Percentiles rank a stretch among this genome's conserved stretches.
Evolutionary conservation across 2,329 filamentous ascomycete genomes (phyloP).

Genomic region (Colletotrichum shisoi): DNA sequence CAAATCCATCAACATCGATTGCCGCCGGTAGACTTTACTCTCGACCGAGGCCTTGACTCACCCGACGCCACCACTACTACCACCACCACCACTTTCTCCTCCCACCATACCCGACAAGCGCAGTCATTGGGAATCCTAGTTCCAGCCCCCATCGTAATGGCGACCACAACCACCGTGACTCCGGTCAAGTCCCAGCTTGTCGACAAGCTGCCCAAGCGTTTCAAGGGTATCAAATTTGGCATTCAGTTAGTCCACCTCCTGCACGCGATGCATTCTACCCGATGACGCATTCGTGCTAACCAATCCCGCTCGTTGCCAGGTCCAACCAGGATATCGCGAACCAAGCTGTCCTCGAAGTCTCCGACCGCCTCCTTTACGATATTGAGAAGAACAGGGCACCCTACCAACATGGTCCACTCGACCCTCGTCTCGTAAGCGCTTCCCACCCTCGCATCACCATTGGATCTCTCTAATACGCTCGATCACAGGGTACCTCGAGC

Average conservation of each 20-base stretch:
- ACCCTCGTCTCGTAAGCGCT: constrained; percentile 72
- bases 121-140: background rate
- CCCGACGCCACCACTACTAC: background rate
- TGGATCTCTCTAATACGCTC: background rate
- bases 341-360: constrained; percentile 92
- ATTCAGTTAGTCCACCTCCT: constrained; percentile 68
- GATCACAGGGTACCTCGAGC: constrained; percentile 76
- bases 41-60: constrained; percentile 27
- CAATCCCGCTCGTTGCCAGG: constrained; percentile 53
- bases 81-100: background rate
- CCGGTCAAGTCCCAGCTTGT: constrained; percentile 85
- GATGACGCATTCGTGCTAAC: background rate
- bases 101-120: background rate
- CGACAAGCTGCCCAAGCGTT: constrained; percentile 87
- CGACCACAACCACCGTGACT: constrained; percentile 43
- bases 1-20: constrained; percentile 25
- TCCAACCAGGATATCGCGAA: constrained; percentile 95
- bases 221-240: constrained; percentile 92
- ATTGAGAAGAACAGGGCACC: constrained; percentile 79
- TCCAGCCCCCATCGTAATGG: constrained; percentile 32
- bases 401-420: constrained; percentile 84
- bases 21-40: constrained; percentile 30
- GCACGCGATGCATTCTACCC: background rate
- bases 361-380: constrained; percentile 93
- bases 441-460: background rate